Base-by-base conservation (phyloP, 1,284 basidiomycete genomes). In the Rhodotorula sp. region DNA sequence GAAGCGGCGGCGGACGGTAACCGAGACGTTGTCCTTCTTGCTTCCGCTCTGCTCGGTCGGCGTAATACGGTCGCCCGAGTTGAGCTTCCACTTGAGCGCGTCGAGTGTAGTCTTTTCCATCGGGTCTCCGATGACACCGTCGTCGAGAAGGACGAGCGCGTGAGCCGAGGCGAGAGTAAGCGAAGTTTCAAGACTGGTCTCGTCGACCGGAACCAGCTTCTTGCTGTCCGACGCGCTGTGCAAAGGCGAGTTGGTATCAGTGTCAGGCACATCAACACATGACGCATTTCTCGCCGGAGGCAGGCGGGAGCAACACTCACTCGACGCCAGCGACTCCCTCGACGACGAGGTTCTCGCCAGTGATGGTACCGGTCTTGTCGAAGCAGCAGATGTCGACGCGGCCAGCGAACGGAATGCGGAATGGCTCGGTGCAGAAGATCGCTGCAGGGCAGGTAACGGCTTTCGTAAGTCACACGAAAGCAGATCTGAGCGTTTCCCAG, bases 21-120 rank as follows among this genome's bases (percentile, higher is more conserved):
- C 83, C 60, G 86, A 83, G 33, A 84, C 63, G 20, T 53, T 61
- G 60, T 61, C 55, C 29, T 54, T 57, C n/a, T 62, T 64, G 26
- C 30, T n/a, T 7, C 54, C 18, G 3, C 45, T 26, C 8, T 68
- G 58, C 4, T 84, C 81, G 0, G 56, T 64, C 14, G 91, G 89
- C 3, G 86, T 81, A 71, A 95, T 84, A 22, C 84, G 81, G 78
- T 95, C 91, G 58, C 87, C 91, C 82, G 89, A 90, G 51, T 84
- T 84, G 29, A 99, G 81, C 74, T 88, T 87, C 95, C 95, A 99
- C 69, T 91, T 88, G 59, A 99, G 85, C 2, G 93, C 90, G 75
- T 94, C 91, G 24, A 99, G 83, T 0, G 95, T 95, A 1, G 92
- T 95, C 83, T 95, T 95, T 82, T 99, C 95, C 95, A 99, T 99